phyloP scores from a whole-genome alignment of 805 yeast species.

The Metschnikowia vanudenii region DNA sequence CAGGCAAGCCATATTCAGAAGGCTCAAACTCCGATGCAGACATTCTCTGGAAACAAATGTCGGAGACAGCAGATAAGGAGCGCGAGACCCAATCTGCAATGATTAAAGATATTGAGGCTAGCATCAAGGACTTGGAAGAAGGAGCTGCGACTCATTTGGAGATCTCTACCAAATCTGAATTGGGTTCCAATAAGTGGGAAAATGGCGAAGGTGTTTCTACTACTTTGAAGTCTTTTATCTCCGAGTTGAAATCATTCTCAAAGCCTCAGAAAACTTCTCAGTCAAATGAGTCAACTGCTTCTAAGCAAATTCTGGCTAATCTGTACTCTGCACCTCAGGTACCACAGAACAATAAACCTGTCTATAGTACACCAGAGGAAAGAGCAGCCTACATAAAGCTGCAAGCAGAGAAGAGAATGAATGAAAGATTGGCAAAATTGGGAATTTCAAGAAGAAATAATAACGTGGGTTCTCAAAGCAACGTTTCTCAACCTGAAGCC shows the following conservation, averaged over 20 bases:
- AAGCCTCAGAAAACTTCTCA: slow-evolving; percentile 1
- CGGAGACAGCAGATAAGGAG: slow-evolving; percentile 51
- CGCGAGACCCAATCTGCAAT: slow-evolving; percentile 55
- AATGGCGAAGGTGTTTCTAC: slow-evolving; percentile 72
- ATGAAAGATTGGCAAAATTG: slow-evolving; percentile 75
- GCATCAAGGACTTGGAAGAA: slow-evolving; percentile 62
- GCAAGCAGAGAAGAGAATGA: slow-evolving; percentile 74
- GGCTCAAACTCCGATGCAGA: slow-evolving; percentile 56
- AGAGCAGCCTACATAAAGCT: slow-evolving; percentile 80
- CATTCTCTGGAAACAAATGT: slow-evolving; percentile 49
- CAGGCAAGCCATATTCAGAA: slow-evolving; percentile 62
- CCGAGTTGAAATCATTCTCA: slow-evolving; percentile 41
- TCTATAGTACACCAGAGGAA: slow-evolving; percentile 55
- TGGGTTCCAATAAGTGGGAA: slow-evolving; percentile 73
- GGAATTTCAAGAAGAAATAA: slow-evolving; percentile 53
- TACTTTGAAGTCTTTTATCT: slow-evolving; percentile 61
- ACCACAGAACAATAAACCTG: slow-evolving; percentile 21
- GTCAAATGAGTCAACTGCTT: background rate
- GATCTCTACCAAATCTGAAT: slow-evolving; percentile 40
- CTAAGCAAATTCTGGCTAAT: background rate
- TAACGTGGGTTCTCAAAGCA: background rate
- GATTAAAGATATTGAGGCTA: slow-evolving; percentile 67
- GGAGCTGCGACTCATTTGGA: slow-evolving; percentile 45
- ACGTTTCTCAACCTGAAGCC: slow-evolving; percentile 12
- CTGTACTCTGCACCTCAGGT: slow-evolving; percentile 11